Evolutionary conservation across 2,329 filamentous ascomycete genomes (phyloP).

Genomic region (Clonostachys chloroleuca): DNA sequence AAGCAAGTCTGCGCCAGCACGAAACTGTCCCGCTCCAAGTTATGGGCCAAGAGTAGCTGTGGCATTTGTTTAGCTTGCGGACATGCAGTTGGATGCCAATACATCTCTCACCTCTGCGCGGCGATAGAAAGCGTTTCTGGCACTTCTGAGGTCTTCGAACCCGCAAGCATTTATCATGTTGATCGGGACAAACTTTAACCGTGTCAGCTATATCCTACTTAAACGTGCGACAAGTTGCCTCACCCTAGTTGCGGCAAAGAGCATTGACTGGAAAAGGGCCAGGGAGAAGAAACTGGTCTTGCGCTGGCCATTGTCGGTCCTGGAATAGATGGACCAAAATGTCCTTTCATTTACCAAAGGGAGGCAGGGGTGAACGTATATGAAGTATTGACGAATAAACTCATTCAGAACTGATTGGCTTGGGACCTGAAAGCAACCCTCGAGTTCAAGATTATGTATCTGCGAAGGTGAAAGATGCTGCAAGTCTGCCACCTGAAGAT

Average conservation of each 20-base stretch:
- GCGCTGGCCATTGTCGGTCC: background rate
- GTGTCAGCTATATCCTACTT: too few relatives aligned
- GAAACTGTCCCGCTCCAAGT: too few relatives aligned
- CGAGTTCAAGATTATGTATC: too few relatives aligned
- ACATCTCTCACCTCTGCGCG: constrained; percentile 1
- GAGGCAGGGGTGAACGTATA: constrained; percentile 4
- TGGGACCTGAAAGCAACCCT: background rate
- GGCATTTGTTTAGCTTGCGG: too few relatives aligned
- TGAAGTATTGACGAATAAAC: constrained; percentile 5
- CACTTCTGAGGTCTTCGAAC: background rate
- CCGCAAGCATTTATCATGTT: background rate
- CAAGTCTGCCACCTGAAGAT: too few relatives aligned
- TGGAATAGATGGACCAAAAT: constrained; percentile 3
- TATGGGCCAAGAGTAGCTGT: too few relatives aligned
- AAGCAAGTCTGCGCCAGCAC: too few relatives aligned
- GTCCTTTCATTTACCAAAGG: constrained; percentile 4
- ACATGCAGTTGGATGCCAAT: background rate
- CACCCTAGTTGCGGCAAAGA: too few relatives aligned
- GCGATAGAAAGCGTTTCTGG: background rate
- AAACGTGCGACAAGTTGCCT: too few relatives aligned
- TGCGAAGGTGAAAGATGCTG: too few relatives aligned
- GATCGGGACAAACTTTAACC: background rate
- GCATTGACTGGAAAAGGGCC: too few relatives aligned
- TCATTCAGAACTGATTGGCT: constrained; percentile 1
- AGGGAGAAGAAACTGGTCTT: too few relatives aligned